Conservation (phyloP, 148 eudicot genomes). For the Rhododendron ferrugineum region DNA sequence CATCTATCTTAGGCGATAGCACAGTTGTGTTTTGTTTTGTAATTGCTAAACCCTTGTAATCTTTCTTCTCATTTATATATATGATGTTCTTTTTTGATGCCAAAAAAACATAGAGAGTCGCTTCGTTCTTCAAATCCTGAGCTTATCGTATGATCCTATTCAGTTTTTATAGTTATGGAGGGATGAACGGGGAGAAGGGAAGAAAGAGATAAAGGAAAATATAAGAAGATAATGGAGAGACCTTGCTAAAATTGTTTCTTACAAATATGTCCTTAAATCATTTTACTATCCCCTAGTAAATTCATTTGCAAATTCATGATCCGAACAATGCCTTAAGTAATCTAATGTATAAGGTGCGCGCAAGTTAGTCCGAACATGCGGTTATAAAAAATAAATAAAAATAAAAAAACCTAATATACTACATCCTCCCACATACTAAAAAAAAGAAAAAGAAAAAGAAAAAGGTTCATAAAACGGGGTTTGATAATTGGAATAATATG, state of each 20-base stretch:
- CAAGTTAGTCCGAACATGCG: neutral
- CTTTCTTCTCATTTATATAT: too few species aligned
- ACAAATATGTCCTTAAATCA: neutral
- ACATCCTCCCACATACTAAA: neutral
- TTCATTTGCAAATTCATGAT: neutral
- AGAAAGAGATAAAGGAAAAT: neutral
- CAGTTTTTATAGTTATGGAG: too few species aligned
- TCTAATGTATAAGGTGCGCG: neutral
- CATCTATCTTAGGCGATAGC: too few species aligned
- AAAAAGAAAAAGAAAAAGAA: neutral
- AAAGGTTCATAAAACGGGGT: neutral
- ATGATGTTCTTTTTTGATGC: too few species aligned
- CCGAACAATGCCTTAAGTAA: neutral
- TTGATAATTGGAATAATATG: neutral
- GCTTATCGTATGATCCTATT: too few species aligned
- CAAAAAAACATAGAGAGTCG: too few species aligned
- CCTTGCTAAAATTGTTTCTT: neutral
- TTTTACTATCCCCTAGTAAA: neutral
- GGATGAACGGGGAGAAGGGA: too few species aligned
- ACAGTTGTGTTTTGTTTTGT: too few species aligned
- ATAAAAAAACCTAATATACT: neutral
- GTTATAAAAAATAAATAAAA: too few species aligned
- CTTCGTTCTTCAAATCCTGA: too few species aligned
- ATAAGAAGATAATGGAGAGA: neutral
- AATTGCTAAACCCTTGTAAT: too few species aligned